Base-by-base conservation (phyloP, 257 asterid species). In the Nicotiana tomentosiformis region DNA sequence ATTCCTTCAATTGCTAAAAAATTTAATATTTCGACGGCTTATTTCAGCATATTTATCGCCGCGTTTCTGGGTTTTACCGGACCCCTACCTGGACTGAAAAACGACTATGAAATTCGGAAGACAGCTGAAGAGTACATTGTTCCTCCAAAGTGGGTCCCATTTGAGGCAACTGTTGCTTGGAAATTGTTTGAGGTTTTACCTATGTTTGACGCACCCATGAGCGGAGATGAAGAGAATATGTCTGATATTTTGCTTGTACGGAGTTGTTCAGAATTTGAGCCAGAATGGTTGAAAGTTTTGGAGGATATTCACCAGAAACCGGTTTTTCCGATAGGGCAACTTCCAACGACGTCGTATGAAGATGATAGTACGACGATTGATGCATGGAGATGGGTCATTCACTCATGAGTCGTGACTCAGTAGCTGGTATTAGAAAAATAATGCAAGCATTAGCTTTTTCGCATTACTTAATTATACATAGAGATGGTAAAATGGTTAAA, bases 121-220 rank as follows among this genome's bases (percentile, higher is more conserved):
- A 82, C 67, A 10, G 84, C 85, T 7, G 85, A 88, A 29, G 90
- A 88, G 16, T 88, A 64, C 67, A 86, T 77, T 1, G 80, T 82
- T 6, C 17, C 58, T 29, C 89, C 86, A 2, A 56, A 81, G 55
- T 87, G 90, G 91, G 84, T 85, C 1, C 85, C 86, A 5, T 89
- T 89, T 68, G 77, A 87, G n/a, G 60, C 88, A 1, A 86, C 30
- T 0, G 88, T 87, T 4, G 87, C 87, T 17, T 86, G 18, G 15
- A 84, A 78, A 43, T 72, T 82, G 17, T 81, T 66, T 12, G 90
- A 86, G 81, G 72, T 87, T 46, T 72, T 9, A 18, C 5, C 61
- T 23, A 72, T 88, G 1, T 12, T 62, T 2, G 84, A 83, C 14
- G 61, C 79, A 11, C 3, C 61, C 60, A 72, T 72, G 60, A 14